These are phyloP conservation scores for Laburnicola sp. DNA, from an alignment of 2,329 filamentous ascomycete species.

Conservation along the genomic window DNA sequence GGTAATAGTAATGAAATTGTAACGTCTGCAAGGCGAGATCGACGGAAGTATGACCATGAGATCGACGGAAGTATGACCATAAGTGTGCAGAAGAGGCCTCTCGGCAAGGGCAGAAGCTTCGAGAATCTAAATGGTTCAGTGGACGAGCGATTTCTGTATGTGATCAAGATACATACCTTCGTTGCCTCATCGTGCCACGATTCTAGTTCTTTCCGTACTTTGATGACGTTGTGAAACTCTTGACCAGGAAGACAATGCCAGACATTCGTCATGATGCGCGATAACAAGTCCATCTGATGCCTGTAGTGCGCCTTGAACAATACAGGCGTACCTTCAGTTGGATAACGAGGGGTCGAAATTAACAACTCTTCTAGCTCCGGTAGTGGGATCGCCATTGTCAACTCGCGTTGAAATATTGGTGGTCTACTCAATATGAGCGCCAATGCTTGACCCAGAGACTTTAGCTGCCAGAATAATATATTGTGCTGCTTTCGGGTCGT, in stretches of 20 bases:
- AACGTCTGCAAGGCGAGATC: conserved; percentile 4
- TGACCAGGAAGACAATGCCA: conserved; percentile 9
- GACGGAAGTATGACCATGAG: background rate
- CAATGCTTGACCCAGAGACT: conserved; percentile 2
- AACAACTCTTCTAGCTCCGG: conserved; percentile 8
- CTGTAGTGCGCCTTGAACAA: conserved; percentile 6
- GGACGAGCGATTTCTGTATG: background rate
- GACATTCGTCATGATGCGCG: conserved; percentile 5
- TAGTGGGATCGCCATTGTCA: background rate
- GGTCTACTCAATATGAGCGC: conserved; percentile 7
- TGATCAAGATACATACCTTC: background rate
- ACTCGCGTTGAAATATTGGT: conserved; percentile 8
- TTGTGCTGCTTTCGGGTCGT: background rate
- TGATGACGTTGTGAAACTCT: background rate
- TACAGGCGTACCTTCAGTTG: background rate
- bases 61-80: background rate
- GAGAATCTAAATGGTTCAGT: conserved; percentile 4
- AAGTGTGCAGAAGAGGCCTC: conserved; percentile 3
- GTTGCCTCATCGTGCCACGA: background rate
- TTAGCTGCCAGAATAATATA: conserved; percentile 8
- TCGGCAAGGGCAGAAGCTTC: conserved; percentile 7
- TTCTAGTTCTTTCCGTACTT: background rate
- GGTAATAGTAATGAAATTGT: conserved; percentile 1
- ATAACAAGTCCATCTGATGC: conserved; percentile 6
- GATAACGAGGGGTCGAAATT: background rate